Base-by-base conservation (phyloP, 352 stramenopile species). In the Detonula confervacea region DNA sequence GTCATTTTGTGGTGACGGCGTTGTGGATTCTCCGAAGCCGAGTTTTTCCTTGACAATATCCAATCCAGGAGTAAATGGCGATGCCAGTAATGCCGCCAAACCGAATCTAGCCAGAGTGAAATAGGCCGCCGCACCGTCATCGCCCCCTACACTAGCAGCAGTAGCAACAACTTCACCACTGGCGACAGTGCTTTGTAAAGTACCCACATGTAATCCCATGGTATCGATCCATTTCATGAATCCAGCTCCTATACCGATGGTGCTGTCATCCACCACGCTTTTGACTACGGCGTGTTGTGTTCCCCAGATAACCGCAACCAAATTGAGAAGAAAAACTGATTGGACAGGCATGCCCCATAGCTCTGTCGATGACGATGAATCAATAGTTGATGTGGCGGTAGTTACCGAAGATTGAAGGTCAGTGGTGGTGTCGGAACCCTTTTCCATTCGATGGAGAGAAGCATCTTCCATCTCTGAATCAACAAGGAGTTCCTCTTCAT, bases 261-360 rank as follows among this genome's bases (percentile, higher is more conserved):
- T 66, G 63, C 37, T 71, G 66, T 85, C 63, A 44, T 82, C 86
- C 0, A 91, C 69, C 18, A 90, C 74, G 61, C 64, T 83, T 74
- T 93, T 93, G 30, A 92, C 92, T 22, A 93, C 86, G 11, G 87
- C 72, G 83, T 94, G 90, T 63, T 94, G 87, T 46, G 83, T 89
- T 25, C 90, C 90, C 90, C 90, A 94, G 57, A 93, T 84, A 35
- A 92, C 74, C n/a, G 87, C 88, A 16, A 92, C 87, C n/a, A 85
- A 5, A 73, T 91, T 92, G 1, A 94, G 69, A 18, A 91, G 47
- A 25, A 93, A 49, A 51, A 92, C 86, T 16, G 86, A 85, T 63
- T 77, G 46, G 12, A 84, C 24, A 52, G 80, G 71, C 25, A 84
- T 71, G 7, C 72, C 78, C 69, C 51, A 66, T n/a, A 77, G 24